Conservation (phyloP, 345 rosid genomes). For the Kernera saxatilis region DNA sequence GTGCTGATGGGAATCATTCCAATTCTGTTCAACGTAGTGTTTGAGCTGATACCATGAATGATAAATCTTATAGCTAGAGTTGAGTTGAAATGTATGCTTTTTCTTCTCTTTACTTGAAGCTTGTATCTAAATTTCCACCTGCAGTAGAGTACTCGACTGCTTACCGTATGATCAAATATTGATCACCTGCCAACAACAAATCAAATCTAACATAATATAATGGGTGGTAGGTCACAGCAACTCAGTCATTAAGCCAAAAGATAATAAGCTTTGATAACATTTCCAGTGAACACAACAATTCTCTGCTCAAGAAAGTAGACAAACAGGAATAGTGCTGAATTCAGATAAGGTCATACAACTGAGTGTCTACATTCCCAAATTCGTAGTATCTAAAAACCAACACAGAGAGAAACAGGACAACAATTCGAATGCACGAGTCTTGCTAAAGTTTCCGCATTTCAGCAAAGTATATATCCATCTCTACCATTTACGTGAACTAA, state of each 20-base stretch:
- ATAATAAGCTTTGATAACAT: not conserved
- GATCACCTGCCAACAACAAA: not conserved
- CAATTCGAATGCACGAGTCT: not conserved
- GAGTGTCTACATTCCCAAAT: not conserved
- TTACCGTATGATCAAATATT: not conserved
- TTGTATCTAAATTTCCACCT: not conserved
- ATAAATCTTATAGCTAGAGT: not conserved
- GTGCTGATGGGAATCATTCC: constrained; percentile 31
- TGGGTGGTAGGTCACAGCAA: not conserved
- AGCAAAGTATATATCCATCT: not conserved
- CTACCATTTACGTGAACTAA: constrained; percentile 71
- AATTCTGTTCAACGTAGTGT: not conserved
- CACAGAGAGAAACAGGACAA: not conserved
- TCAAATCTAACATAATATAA: not conserved
- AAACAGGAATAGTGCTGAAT: not conserved
- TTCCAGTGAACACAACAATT: not conserved
- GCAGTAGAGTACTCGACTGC: not conserved
- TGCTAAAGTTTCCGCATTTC: not conserved
- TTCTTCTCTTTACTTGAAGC: not conserved
- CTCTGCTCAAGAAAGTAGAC: not conserved
- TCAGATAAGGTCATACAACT: not conserved
- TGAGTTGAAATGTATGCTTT: constrained; percentile 13
- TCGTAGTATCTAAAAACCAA: not conserved
- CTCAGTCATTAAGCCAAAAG: not conserved
- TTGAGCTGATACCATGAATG: constrained; percentile 11